Evolutionary conservation across 2,329 filamentous ascomycete genomes (phyloP).

Genomic region (Chalara sp.): DNA sequence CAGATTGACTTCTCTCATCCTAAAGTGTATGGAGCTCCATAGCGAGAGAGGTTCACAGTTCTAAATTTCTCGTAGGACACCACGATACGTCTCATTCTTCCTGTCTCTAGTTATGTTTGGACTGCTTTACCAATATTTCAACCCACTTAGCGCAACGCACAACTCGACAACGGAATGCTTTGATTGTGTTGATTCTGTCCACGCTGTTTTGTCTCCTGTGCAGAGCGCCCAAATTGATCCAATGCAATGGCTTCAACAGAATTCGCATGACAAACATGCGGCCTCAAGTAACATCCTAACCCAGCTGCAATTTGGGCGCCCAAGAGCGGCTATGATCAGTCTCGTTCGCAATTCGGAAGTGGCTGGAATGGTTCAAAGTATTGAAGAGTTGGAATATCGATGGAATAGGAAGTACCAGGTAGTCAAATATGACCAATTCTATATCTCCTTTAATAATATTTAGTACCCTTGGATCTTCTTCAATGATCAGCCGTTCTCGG

Average conservation of each 20-base stretch:
- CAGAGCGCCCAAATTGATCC: slow-evolving; percentile 20
- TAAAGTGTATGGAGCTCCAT: slow-evolving; percentile 4
- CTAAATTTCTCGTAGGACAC: background rate
- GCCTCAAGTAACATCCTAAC: slow-evolving; percentile 10
- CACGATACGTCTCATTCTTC: background rate
- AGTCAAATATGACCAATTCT: background rate
- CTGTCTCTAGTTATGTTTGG: background rate
- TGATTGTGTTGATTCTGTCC: background rate
- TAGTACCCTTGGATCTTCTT: slow-evolving; percentile 85
- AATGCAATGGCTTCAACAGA: slow-evolving; percentile 26
- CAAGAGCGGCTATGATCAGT: slow-evolving; percentile 45
- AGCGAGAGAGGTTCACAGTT: too few relatives aligned
- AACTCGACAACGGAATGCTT: background rate
- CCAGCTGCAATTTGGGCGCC: background rate
- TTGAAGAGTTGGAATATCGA: slow-evolving; percentile 65
- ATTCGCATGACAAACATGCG: slow-evolving; percentile 27
- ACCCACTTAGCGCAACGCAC: slow-evolving; percentile 1
- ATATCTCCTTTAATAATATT: background rate
- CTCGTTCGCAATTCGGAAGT: slow-evolving; percentile 69
- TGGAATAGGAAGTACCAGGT: slow-evolving; percentile 61
- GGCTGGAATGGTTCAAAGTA: slow-evolving; percentile 58
- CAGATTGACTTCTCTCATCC: slow-evolving; percentile 3
- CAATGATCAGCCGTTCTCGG: slow-evolving; percentile 71
- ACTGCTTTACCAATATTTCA: background rate
- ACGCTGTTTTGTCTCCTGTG: slow-evolving; percentile 6